Evolutionary conservation across 306 rosid genomes (phyloP).

Genomic region (Ormosia semicastrata): DNA sequence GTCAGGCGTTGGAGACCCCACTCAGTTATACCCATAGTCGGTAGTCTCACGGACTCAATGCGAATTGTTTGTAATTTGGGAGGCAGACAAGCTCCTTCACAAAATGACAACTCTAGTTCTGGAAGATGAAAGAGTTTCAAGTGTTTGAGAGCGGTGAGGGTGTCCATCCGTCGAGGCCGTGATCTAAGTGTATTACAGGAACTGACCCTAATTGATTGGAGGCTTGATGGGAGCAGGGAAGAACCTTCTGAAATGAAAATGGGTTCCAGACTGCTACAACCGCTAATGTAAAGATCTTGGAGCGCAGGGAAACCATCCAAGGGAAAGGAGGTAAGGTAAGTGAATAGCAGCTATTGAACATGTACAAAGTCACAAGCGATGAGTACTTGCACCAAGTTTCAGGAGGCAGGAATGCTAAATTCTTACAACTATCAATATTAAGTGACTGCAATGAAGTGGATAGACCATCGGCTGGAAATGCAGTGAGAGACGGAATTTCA

Average conservation of each 20-base stretch:
- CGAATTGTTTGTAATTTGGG: neutral
- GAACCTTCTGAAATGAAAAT: neutral
- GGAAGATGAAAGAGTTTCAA: neutral
- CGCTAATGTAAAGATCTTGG: neutral
- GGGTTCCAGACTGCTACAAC: neutral
- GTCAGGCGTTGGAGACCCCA: neutral
- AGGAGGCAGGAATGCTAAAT: neutral
- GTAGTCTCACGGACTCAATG: neutral
- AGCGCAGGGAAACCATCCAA: neutral
- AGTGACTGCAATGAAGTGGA: neutral
- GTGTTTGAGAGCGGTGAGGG: neutral
- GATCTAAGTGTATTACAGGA: neutral
- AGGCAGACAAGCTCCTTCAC: neutral
- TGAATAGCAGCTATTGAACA: neutral
- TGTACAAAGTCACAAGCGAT: neutral
- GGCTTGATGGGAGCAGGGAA: neutral
- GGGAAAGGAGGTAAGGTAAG: neutral
- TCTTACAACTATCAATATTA: fast-evolving
- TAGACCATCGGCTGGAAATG: neutral
- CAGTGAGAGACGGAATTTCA: neutral
- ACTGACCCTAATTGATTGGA: neutral
- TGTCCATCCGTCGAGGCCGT: neutral
- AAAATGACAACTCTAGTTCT: neutral
- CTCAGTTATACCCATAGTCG: no score
- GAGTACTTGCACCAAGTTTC: neutral